Percentiles rank a stretch among this genome's conserved stretches.
Conservation (phyloP, 2,329 filamentous ascomycete genomes). For the Aaosphaeria pasadenensis region DNA sequence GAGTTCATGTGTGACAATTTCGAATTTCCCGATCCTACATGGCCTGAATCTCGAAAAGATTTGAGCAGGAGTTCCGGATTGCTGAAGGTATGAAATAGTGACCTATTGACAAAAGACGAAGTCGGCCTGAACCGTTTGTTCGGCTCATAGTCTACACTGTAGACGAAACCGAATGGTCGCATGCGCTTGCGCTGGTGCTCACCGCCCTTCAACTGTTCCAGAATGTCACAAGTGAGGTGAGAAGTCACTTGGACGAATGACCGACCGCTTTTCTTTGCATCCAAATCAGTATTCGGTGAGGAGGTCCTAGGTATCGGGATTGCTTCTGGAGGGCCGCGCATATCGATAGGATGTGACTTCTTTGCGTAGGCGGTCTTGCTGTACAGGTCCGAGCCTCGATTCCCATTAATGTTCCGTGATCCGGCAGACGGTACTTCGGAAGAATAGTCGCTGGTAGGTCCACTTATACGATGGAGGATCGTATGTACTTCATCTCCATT, state of each 20-base stretch:
- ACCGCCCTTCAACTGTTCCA: conserved; percentile 28
- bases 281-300: too few species aligned
- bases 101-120: conserved; percentile 27
- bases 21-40: conserved; percentile 20
- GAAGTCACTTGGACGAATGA: conserved; percentile 15
- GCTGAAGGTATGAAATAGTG: conserved; percentile 32
- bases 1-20: conserved; percentile 35
- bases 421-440: too few species aligned
- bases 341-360: background rate
- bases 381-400: too few species aligned
- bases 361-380: too few species aligned
- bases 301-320: background rate
- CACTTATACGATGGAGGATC: too few species aligned
- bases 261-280: background rate
- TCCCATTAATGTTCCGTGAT: too few species aligned
- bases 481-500: too few species aligned
- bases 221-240: conserved; percentile 22
- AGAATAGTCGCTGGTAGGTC: too few species aligned
- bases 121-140: conserved; percentile 11
- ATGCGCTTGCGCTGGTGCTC: conserved; percentile 12
- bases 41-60: conserved; percentile 29
- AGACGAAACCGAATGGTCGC: conserved; percentile 9
- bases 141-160: conserved; percentile 17
- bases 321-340: background rate
- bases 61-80: conserved; percentile 28